A percentile compares a stretch with the other conserved stretches of the same genome.
These are phyloP conservation scores for Didymellaceae sp. DNA, from an alignment of 2,329 filamentous ascomycete genomes.

Conservation along the genomic window DNA sequence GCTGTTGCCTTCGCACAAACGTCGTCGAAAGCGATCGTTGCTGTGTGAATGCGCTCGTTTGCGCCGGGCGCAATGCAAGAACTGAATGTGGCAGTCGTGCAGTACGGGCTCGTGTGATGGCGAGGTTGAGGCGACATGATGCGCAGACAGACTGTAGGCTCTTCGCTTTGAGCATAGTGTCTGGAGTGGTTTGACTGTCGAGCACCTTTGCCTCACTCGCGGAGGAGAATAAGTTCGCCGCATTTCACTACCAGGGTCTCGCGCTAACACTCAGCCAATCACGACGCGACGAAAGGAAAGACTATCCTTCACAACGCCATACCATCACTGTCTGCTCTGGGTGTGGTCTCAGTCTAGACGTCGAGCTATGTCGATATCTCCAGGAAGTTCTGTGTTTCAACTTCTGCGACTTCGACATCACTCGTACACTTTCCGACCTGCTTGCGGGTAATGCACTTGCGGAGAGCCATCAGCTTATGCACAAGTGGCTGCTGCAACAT, in stretches of 20 bases:
- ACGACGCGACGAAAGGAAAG: constrained; percentile 3
- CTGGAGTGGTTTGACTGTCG: constrained; percentile 9
- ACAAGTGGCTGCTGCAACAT: background rate
- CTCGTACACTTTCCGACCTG: background rate
- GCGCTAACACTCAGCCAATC: constrained; percentile 36
- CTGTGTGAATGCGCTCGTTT: constrained; percentile 20
- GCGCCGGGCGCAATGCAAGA: constrained; percentile 21
- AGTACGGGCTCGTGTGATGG: constrained; percentile 35
- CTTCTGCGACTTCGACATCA: too few species aligned
- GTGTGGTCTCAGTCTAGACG: background rate
- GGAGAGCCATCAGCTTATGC: background rate
- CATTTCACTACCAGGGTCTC: constrained; percentile 27
- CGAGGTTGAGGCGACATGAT: constrained; percentile 42
- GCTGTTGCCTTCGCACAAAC: constrained; percentile 18
- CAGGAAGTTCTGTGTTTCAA: too few species aligned
- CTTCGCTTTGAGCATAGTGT: constrained; percentile 42
- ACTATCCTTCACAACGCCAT: background rate
- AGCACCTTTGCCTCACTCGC: constrained; percentile 1
- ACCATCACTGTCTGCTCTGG: background rate
- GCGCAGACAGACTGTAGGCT: constrained; percentile 39
- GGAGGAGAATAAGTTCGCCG: constrained; percentile 41
- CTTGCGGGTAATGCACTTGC: background rate
- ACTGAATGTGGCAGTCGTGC: constrained; percentile 27
- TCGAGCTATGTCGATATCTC: background rate
- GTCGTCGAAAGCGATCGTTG: constrained; percentile 35